Evolutionary conservation across 768 basidiomycete genomes (phyloP), one percentile per base, ranked within the genome.

Genomic region (Rhodotorula graminis): DNA sequence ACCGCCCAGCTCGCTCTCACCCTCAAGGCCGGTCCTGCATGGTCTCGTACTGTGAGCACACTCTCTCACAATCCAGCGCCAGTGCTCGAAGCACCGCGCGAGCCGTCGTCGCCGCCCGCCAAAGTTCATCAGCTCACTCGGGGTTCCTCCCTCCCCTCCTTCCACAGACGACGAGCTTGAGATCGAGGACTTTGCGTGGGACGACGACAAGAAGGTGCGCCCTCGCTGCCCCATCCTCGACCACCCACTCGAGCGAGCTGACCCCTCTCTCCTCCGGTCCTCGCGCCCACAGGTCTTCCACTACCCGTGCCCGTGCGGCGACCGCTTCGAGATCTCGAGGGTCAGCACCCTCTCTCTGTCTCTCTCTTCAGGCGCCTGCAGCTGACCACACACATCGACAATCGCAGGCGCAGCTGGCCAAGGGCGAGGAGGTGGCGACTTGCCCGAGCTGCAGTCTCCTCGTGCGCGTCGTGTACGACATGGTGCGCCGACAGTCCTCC

Each of bases 271-370:
- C 44, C 14, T 27, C 55, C n/a, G n/a, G 37, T 5, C 18, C 37
- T 37, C 37, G 37, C 55, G 8, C n/a, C 31, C 23, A 4, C 60
- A 61, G 60, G 90, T 97, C 10, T 97, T 88, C 79, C 94, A 98
- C 84, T 96, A 94, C 81, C 95, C 94, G 0, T 99, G 93, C 79
- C 94, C 95, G 2, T 98, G 95, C 79, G 95, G 95, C 16, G 95
- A 99, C 82, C 88, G 94, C 55, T 99, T 98, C 83, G 95, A 98
- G 82, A 97, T 98, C 76, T 70, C 77, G n/a, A 76, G 75, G 64
- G 78, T 79, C 16, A 44, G 73, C 50, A 4, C 27, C 0, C 44
- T 14, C n/a, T 47, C 61, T n/a, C 57, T 7, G 14, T 29, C 12
- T 87, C 49, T 8, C 21, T 50, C 50, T 52, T 27, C 19, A 49